phyloP scores from a whole-genome alignment of 1,139 yeast species.

The Debaryomyces udenii region DNA sequence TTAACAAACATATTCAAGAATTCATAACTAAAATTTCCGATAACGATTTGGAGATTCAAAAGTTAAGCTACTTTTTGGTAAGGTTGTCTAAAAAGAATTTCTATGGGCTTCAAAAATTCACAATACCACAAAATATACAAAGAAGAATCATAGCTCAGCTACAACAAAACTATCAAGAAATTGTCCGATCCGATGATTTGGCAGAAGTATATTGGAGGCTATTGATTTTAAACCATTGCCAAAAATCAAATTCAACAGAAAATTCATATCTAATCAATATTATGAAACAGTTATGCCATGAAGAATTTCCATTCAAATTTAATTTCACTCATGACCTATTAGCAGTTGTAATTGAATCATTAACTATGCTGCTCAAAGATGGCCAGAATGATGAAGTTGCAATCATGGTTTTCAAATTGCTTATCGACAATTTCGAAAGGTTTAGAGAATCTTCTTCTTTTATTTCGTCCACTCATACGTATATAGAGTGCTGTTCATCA shows the following conservation, averaged over 20 bases:
- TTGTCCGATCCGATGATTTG: slow-evolving; percentile 22
- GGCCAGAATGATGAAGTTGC: slow-evolving; percentile 69
- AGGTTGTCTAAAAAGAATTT: slow-evolving; percentile 17
- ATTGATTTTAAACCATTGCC: slow-evolving; percentile 27
- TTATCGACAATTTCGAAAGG: slow-evolving; percentile 16
- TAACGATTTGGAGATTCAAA: slow-evolving; percentile 26
- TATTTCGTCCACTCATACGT: slow-evolving; percentile 22
- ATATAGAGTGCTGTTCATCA: slow-evolving; percentile 14
- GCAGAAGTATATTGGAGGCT: slow-evolving; percentile 46
- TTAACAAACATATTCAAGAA: slow-evolving; percentile 49
- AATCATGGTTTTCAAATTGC: background rate
- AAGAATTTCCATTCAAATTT: slow-evolving; percentile 15
- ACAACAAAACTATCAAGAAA: slow-evolving; percentile 11
- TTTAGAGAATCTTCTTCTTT: slow-evolving; percentile 26
- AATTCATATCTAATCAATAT: slow-evolving; percentile 17
- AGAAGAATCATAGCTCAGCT: slow-evolving; percentile 16
- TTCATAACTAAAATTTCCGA: slow-evolving; percentile 44
- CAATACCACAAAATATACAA: slow-evolving; percentile 18
- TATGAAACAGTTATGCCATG: slow-evolving; percentile 16
- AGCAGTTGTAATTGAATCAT: slow-evolving; percentile 46
- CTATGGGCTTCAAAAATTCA: slow-evolving; percentile 15
- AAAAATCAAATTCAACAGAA: slow-evolving; percentile 13
- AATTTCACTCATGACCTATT: slow-evolving; percentile 21
- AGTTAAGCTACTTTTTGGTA: slow-evolving; percentile 50
- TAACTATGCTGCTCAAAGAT: slow-evolving; percentile 54